Base-by-base conservation (phyloP, 495 filamentous ascomycete species). In the Annulohypoxylon maeteangense region DNA sequence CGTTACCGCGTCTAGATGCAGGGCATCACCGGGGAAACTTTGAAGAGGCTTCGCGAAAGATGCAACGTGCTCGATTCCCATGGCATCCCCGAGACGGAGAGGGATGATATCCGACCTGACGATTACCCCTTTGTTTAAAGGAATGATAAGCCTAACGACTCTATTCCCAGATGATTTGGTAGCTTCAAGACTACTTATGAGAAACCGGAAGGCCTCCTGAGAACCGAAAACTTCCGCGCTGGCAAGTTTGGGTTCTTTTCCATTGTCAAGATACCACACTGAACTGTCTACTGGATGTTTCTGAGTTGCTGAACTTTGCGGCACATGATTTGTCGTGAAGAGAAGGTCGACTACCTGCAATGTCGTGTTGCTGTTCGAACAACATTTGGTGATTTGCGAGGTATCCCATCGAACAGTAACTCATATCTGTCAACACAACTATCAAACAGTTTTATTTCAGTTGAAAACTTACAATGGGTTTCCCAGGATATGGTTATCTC, bases 31-130 rank as follows among this genome's bases (percentile, higher is more conserved):
- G 4, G 68, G 20, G 40, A 72, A 68, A 5, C 20, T 22, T 40
- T 63, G 72, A 10, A 75, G 68, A 0, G 75, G 72, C 3, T 11
- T 42, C 16, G 73, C 65, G 29, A 75, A 74, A 1, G 75, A 71
- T 6, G 23, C 55, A 10, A 61, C 64, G 7, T 36, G 44, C 12
- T 77, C 70, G 31, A 62, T 54, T 51, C 69, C 71, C 22, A 44
- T 45, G 27, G 72, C 61, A 27, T 71, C 67, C 10, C 44, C 66
- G 8, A 77, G 70, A 32, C 75, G 75, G 45, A 65, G 65, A 32
- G 75, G 65, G 20, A 77, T 36, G 48, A 77, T 75, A 50, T 77
- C 72, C 25, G 75, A 77, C 18, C 60, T 62, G 36, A 58, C 25
- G 27, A 75, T 66, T 14, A 65, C 67, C 8, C 72, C 75, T 40